Conservation (phyloP, 2,329 filamentous ascomycete genomes). For the Furcasterigmium sp. region DNA sequence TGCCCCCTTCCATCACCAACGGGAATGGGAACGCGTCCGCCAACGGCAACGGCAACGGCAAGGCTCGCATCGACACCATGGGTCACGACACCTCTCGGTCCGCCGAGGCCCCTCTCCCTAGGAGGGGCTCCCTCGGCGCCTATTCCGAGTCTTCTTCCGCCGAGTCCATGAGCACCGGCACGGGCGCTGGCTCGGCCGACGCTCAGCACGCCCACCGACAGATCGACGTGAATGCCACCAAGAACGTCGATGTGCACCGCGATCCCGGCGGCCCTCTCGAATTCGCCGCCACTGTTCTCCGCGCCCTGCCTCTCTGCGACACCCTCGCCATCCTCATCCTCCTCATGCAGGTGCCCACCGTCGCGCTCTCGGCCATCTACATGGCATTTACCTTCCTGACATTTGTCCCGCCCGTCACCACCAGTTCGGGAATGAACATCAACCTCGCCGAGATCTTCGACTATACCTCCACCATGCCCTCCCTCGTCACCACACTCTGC, state of each 20-base stretch:
- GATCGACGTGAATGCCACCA: constrained; percentile 66
- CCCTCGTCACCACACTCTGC: constrained; percentile 75
- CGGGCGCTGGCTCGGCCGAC: constrained; percentile 29
- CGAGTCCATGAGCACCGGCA: constrained; percentile 38
- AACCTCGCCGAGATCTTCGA: constrained; percentile 91
- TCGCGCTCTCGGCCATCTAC: constrained; percentile 83
- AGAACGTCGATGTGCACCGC: constrained; percentile 63
- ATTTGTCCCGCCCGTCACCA: constrained; percentile 79
- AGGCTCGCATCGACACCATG: constrained; percentile 5
- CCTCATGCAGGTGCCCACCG: constrained; percentile 84
- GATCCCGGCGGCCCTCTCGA: constrained; percentile 70
- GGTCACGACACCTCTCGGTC: constrained; percentile 12
- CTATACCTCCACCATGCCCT: constrained; percentile 78
- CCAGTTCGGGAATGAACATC: constrained; percentile 70
- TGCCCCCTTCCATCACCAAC: constrained; percentile 16
- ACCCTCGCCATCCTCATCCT: constrained; percentile 96
- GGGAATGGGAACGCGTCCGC: constrained; percentile 18
- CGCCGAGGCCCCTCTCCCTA: constrained; percentile 36
- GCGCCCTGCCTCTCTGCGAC: constrained; percentile 85
- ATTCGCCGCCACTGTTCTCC: constrained; percentile 79
- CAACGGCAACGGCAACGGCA: constrained; percentile 20
- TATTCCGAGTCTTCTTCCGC: constrained; percentile 51
- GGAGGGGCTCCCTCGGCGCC: constrained; percentile 44
- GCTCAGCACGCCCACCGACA: constrained; percentile 47
- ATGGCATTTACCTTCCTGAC: constrained; percentile 89